Evolutionary conservation across 331 rosid species (phyloP).

Genomic region (Pyracantha coccinea): DNA sequence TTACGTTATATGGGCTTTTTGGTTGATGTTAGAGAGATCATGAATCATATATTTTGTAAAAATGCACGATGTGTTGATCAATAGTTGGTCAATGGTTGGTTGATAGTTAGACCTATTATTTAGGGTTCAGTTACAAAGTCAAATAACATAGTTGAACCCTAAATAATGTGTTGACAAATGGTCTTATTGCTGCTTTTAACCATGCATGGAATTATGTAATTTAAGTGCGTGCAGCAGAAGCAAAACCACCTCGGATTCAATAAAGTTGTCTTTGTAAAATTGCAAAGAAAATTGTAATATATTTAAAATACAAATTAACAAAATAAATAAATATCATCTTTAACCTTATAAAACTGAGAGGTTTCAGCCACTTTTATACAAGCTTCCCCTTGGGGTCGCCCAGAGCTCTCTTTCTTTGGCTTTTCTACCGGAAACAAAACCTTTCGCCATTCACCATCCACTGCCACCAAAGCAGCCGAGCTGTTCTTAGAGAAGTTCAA

Average conservation of each 20-base stretch:
- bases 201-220: constrained; percentile 26
- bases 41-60: too few relatives aligned
- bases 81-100: background rate
- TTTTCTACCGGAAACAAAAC: too few relatives aligned
- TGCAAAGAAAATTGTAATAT: background rate
- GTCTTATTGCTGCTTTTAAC: constrained; percentile 23
- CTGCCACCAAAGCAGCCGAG: too few relatives aligned
- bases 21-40: too few relatives aligned
- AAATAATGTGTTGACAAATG: constrained; percentile 32
- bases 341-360: too few relatives aligned
- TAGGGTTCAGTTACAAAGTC: rapidly evolving
- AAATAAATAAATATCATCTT: constrained; percentile 12
- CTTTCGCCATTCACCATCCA: too few relatives aligned
- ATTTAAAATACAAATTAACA: background rate
- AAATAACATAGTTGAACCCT: constrained; percentile 6
- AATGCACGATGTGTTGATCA: background rate
- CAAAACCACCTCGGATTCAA: constrained; percentile 51
- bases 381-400: too few relatives aligned
- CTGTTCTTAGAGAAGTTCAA: too few relatives aligned
- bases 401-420: too few relatives aligned
- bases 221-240: constrained; percentile 21
- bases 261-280: constrained; percentile 16
- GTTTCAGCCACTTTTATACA: too few relatives aligned
- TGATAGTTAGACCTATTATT: too few relatives aligned
- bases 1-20: background rate